Evolutionary conservation across 2,329 filamentous ascomycete species (phyloP).

Genomic region (Cytospora chrysosperma): DNA sequence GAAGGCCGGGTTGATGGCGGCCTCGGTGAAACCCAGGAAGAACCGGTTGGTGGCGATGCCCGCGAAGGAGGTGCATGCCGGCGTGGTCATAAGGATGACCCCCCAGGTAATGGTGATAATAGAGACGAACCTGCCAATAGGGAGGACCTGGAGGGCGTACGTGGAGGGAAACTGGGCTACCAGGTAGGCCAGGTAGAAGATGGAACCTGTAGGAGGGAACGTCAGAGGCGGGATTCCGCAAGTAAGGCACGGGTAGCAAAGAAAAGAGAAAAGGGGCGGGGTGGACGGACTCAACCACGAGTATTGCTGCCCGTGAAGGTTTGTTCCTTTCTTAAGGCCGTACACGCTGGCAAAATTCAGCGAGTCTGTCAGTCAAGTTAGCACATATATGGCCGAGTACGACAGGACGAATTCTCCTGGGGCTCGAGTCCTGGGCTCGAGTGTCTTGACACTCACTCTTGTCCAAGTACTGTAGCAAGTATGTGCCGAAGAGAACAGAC

Average conservation of each 20-base stretch:
- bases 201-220: slow-evolving; percentile 40
- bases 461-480: slow-evolving; percentile 37
- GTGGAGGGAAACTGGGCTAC: slow-evolving; percentile 45
- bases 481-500: slow-evolving; percentile 34
- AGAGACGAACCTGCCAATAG: slow-evolving; percentile 48
- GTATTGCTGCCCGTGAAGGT: slow-evolving; percentile 50
- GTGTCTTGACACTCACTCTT: slow-evolving; percentile 30
- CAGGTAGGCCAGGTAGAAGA: slow-evolving; percentile 53
- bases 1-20: slow-evolving; percentile 56
- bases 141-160: slow-evolving; percentile 47
- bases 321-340: slow-evolving; percentile 45
- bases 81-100: slow-evolving; percentile 45
- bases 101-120: slow-evolving; percentile 48
- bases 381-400: background rate
- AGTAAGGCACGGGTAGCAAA: slow-evolving; percentile 10
- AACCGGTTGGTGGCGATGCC: slow-evolving; percentile 56
- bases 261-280: background rate
- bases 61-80: slow-evolving; percentile 53
- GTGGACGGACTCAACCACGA: slow-evolving; percentile 43
- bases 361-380: slow-evolving; percentile 31
- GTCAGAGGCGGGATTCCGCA: background rate
- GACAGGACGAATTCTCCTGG: background rate
- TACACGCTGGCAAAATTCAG: slow-evolving; percentile 52
- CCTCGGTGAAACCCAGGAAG: slow-evolving; percentile 56
- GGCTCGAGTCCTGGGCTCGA: background rate